phyloP scores from a whole-genome alignment of 1,284 basidiomycete genomes.

The Cryptococcus deneoformans region DNA sequence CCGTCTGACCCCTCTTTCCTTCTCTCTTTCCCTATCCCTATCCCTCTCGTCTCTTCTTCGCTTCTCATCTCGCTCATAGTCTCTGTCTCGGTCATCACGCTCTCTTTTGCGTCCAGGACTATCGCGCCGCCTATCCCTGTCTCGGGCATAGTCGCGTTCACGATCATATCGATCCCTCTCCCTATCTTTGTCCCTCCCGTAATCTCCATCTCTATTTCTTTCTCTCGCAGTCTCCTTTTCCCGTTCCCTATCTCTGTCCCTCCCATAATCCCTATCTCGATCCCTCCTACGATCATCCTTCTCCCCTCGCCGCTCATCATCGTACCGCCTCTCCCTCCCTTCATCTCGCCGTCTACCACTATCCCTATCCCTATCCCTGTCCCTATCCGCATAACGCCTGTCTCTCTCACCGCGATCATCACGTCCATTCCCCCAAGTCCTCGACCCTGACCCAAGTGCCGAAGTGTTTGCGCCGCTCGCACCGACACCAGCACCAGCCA shows the following conservation, averaged over 20 bases:
- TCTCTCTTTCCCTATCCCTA: background rate
- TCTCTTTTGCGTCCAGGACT: background rate
- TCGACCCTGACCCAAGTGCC: slow-evolving; percentile 15
- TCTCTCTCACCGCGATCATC: slow-evolving; percentile 4
- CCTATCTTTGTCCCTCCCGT: slow-evolving; percentile 14
- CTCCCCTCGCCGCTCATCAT: background rate
- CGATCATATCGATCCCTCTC: slow-evolving; percentile 4
- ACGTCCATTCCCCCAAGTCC: slow-evolving; percentile 8
- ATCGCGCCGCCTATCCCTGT: slow-evolving; percentile 14
- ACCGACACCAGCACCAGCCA: slow-evolving; percentile 13
- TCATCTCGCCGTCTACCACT: slow-evolving; percentile 7
- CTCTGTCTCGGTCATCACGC: slow-evolving; percentile 5
- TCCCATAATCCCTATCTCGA: background rate
- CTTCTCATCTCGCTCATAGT: slow-evolving; percentile 1
- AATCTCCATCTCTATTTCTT: slow-evolving; percentile 11
- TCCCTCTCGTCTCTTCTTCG: slow-evolving; percentile 13
- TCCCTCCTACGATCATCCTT: background rate
- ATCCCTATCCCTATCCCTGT: slow-evolving; percentile 3
- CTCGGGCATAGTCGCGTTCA: slow-evolving; percentile 8
- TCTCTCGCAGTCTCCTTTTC: slow-evolving; percentile 14
- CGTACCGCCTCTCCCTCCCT: slow-evolving; percentile 3
- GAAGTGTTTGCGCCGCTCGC: slow-evolving; percentile 27
- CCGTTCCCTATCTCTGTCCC: slow-evolving; percentile 19
- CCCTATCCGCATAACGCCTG: slow-evolving; percentile 8
- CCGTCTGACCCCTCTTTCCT: slow-evolving; percentile 5